Evolutionary conservation across 331 rosid genomes (phyloP).

Genomic region (Acacia pycnantha): DNA sequence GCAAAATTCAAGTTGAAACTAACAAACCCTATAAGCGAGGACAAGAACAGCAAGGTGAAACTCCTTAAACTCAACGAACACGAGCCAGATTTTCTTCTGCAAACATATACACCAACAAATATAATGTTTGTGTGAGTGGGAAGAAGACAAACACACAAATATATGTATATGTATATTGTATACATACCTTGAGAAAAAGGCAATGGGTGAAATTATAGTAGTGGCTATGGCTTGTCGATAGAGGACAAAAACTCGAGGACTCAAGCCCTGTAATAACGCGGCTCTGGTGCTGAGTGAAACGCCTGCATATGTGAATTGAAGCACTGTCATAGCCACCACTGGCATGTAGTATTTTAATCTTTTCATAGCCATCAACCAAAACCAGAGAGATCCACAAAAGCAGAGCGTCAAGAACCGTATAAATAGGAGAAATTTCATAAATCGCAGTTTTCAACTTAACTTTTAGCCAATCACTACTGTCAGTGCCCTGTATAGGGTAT

Average conservation of each 20-base stretch:
- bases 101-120: neutral
- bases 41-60: slow-evolving; percentile 45
- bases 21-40: slow-evolving; percentile 54
- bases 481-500: neutral
- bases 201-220: slow-evolving; percentile 39
- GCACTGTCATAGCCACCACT: slow-evolving; percentile 40
- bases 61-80: slow-evolving; percentile 40
- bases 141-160: neutral
- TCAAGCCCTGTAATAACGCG: slow-evolving; percentile 59
- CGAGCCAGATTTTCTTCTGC: slow-evolving; percentile 45
- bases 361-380: neutral
- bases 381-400: neutral
- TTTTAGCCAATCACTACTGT: neutral
- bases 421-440: neutral
- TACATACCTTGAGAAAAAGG: slow-evolving; percentile 41
- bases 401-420: neutral
- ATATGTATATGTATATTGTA: too few relatives aligned
- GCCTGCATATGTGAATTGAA: slow-evolving; percentile 44
- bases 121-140: neutral
- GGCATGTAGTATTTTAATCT: slow-evolving; percentile 30
- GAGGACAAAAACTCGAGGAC: slow-evolving; percentile 47
- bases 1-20: neutral
- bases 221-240: slow-evolving; percentile 60
- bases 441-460: neutral
- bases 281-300: slow-evolving; percentile 37